These are phyloP conservation scores for Phytophthora megakarya DNA, from an alignment of 352 stramenopile species.

Conservation along the genomic window DNA sequence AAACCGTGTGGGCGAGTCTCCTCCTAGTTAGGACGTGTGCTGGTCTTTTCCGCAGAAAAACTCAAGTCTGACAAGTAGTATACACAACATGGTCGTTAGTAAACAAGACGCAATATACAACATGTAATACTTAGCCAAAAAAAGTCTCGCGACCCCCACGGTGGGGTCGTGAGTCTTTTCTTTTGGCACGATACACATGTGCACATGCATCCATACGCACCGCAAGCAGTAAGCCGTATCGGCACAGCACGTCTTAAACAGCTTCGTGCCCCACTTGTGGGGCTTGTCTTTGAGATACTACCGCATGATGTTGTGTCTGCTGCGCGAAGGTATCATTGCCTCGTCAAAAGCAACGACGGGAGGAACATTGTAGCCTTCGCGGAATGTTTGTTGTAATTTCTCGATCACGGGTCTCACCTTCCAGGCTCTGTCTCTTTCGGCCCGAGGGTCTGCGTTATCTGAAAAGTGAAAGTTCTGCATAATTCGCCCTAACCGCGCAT, in stretches of 20 bases:
- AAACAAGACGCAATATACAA: slow-evolving; percentile 4
- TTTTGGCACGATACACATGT: not conserved
- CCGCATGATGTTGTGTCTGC: not conserved
- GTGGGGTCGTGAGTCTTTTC: not conserved
- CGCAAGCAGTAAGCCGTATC: slow-evolving; percentile 7
- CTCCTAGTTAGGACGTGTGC: not conserved
- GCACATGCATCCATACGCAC: slow-evolving; percentile 7
- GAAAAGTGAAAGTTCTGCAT: slow-evolving; percentile 31
- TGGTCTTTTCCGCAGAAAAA: slow-evolving; percentile 16
- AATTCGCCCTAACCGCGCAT: slow-evolving; percentile 5
- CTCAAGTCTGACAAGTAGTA: slow-evolving; percentile 14
- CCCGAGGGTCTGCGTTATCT: not conserved
- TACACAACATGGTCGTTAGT: not conserved
- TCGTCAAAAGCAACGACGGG: not conserved
- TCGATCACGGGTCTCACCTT: slow-evolving; percentile 13
- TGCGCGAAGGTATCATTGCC: no score
- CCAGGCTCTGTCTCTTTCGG: slow-evolving; percentile 12
- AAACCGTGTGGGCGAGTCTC: not conserved
- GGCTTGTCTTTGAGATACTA: not conserved
- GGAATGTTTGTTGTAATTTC: slow-evolving; percentile 1
- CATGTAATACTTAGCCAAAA: slow-evolving; percentile 20
- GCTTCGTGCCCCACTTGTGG: not conserved
- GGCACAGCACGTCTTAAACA: not conserved
- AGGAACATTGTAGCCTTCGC: slow-evolving; percentile 1
- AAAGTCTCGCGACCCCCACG: not conserved